Conservation (phyloP, 176 grass and related monocot genomes). For the Carex cristatella region DNA sequence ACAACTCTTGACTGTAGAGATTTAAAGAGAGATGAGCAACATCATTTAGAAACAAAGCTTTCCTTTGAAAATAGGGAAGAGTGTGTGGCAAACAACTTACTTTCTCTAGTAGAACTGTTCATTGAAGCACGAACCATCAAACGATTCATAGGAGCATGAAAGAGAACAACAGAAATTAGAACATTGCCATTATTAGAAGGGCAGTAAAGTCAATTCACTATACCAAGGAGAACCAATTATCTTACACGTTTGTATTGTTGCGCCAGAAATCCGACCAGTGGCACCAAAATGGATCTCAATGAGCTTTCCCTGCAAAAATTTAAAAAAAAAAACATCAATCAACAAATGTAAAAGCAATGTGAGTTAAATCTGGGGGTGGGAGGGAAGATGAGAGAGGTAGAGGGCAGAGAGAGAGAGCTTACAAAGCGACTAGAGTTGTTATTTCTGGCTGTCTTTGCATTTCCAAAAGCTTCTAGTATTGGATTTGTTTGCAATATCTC, state of each 20-base stretch:
- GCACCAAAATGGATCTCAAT: slow-evolving; percentile 97
- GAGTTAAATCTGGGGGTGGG: not conserved
- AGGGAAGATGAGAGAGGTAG: not conserved
- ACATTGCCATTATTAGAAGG: not conserved
- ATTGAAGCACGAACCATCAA: slow-evolving; percentile 13
- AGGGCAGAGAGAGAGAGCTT: slow-evolving; percentile 24
- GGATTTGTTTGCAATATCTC: slow-evolving; percentile 97
- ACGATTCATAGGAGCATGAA: slow-evolving; percentile 19
- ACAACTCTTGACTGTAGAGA: slow-evolving; percentile 88
- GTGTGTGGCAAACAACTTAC: slow-evolving; percentile 40
- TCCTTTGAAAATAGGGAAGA: not conserved
- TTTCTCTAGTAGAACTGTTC: slow-evolving; percentile 97
- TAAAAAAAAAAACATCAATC: not conserved
- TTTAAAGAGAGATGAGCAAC: slow-evolving; percentile 13
- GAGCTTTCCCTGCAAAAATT: slow-evolving; percentile 71
- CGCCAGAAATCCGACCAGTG: slow-evolving; percentile 91
- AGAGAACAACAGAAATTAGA: slow-evolving; percentile 27
- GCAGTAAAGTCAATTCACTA: slow-evolving; percentile 2
- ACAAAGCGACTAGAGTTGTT: slow-evolving; percentile 99
- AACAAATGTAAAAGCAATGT: not conserved
- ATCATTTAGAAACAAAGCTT: not conserved
- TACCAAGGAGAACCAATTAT: slow-evolving; percentile 16
- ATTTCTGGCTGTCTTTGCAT: slow-evolving; percentile 95
- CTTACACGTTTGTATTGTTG: slow-evolving; percentile 96
- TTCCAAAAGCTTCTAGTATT: slow-evolving; percentile 99